Percentiles rank a stretch among this genome's conserved stretches.
phyloP scores from a whole-genome alignment of 2,329 filamentous ascomycete genomes.

The Phyllosticta ampelicida region DNA sequence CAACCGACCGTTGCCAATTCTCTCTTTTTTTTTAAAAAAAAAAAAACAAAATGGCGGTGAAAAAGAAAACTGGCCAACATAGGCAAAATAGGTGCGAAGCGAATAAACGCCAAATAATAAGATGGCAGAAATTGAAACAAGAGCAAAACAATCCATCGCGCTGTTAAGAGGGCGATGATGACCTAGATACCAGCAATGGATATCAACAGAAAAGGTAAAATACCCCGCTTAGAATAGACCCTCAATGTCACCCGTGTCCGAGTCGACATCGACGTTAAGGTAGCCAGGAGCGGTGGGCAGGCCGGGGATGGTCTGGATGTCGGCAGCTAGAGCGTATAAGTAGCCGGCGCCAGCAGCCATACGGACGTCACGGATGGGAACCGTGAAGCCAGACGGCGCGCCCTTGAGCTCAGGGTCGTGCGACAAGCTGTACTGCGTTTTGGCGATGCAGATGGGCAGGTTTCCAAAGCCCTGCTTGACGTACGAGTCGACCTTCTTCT shows the following conservation, averaged over 20 bases:
- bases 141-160: neutral
- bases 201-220: neutral
- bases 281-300: slow-evolving; percentile 92
- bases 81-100: neutral
- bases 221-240: slow-evolving; percentile 64
- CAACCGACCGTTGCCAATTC: neutral
- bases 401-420: slow-evolving; percentile 93
- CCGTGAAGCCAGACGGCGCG: slow-evolving; percentile 84
- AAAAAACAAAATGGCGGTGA: too few species aligned
- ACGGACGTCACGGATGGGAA: slow-evolving; percentile 87
- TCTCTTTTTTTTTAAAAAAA: too few species aligned
- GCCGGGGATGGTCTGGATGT: slow-evolving; percentile 97
- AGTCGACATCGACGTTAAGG: slow-evolving; percentile 70
- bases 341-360: slow-evolving; percentile 93
- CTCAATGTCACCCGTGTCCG: slow-evolving; percentile 43
- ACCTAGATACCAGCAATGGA: neutral
- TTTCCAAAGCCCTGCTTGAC: slow-evolving; percentile 85
- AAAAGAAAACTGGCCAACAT: neutral
- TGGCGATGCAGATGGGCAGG: slow-evolving; percentile 90
- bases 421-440: slow-evolving; percentile 95
- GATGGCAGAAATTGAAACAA: neutral
- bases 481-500: slow-evolving; percentile 94
- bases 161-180: neutral
- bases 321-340: slow-evolving; percentile 86
- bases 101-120: neutral